Conservation (phyloP, 495 filamentous ascomycete species). For the Wilcoxina mikolae region DNA sequence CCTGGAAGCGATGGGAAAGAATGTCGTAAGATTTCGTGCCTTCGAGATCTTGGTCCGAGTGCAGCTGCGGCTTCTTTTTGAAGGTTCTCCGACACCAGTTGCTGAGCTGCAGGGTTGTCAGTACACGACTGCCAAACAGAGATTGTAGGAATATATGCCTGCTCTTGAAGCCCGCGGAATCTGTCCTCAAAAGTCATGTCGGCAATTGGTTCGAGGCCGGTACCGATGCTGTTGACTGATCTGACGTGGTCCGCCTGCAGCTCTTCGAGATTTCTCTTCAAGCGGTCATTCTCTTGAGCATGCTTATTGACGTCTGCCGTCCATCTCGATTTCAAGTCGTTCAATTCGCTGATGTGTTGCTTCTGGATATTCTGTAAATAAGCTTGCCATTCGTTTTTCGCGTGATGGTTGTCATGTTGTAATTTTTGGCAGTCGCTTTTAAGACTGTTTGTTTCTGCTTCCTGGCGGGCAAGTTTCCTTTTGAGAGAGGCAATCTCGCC, state of each 20-base stretch:
- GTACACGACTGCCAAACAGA: not conserved
- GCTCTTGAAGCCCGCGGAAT: not conserved
- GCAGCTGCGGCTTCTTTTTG: not conserved
- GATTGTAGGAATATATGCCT: not conserved
- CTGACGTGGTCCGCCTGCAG: not conserved
- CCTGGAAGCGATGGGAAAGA: not conserved
- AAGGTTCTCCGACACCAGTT: not conserved
- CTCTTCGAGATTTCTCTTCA: not conserved
- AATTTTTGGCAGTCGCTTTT: too few species aligned
- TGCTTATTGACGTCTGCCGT: not conserved
- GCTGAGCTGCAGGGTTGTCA: not conserved
- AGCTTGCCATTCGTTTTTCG: not conserved
- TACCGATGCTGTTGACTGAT: constrained; percentile 5
- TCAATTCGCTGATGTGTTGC: not conserved
- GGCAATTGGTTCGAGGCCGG: not conserved
- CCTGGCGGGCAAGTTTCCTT: not conserved
- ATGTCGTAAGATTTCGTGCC: not conserved
- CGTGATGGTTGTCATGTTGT: too few species aligned
- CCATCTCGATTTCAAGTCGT: not conserved
- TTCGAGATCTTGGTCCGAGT: not conserved
- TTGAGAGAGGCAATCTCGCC: not conserved
- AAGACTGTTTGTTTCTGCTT: not conserved
- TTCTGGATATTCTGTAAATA: not conserved
- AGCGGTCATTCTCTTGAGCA: not conserved
- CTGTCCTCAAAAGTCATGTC: not conserved